Base-by-base conservation (phyloP, 768 basidiomycete genomes). In the Arthromyces matolae region DNA sequence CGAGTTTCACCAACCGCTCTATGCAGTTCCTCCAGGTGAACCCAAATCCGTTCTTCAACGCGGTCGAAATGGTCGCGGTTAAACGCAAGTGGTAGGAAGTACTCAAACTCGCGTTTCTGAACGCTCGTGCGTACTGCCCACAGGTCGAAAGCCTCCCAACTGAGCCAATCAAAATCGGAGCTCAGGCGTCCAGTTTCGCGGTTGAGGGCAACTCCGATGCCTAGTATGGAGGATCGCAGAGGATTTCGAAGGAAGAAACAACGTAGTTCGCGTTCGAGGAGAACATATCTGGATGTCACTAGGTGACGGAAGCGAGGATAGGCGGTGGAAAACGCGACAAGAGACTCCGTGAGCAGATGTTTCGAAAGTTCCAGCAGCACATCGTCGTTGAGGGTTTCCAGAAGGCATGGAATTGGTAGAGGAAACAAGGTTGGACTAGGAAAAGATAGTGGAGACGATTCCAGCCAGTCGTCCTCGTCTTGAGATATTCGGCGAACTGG, bases 161-260 rank as follows among this genome's bases (percentile, higher is more conserved):
- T 72, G 33, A 75, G 60, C 73, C 75, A 76, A 51, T 75, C 72
- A 42, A 75, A 76, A 46, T 75, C 74, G 1, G 73, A 75, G 8
- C 69, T 66, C 2, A 76, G 58, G 0, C 55, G 54, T 12, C 69
- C 65, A 4, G 64, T 49, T 7, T 57, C 42, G 10, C 25, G 47
- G 39, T 73, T 64, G 18, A 73, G 49, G 1, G 63, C 50, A 2
- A 76, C 53, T 6, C 73, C 73, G 29, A 75, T 67, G 2, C 75
- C 75, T 18, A 75, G 64, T 18, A 71, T 61, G 22, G 65, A 67
- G 2, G 70, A 61, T 13, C 60, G 56, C 13, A 76, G 56, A 7
- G 67, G 62, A 1, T 63, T 64, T 9, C 70, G 71, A 27, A 76
- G 62, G 62, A 72, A 75, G 60, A 76, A 74, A 57, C 75, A 75